Base-by-base conservation (phyloP, 192 early-diverging fungal genomes). In the Backusella psychrophila region DNA sequence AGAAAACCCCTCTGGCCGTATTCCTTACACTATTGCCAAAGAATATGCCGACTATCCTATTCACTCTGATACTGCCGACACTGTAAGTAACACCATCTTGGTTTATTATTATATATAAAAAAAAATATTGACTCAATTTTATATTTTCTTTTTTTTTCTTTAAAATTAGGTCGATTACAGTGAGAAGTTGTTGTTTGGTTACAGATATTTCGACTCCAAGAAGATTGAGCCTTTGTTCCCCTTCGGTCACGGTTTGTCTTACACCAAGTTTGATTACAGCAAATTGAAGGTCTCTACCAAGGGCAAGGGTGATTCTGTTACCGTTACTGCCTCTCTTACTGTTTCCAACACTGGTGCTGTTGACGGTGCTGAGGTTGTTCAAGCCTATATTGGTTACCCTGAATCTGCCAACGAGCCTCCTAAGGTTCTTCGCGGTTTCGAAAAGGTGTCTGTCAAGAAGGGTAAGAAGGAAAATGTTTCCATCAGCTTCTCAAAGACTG, bases 221-320 rank as follows among this genome's bases (percentile, higher is more conserved):
- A 79, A 77, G 38, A 86, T 91, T 77, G 65, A 63, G 17, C 90
- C 90, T 66, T 46, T 87, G 38, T 91, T 86, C 59, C 75, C 46
- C 14, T 92, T 92, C 75, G 91, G 91, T 15, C 82, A 85, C 71
- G 91, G 91, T 66, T 74, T 92, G 14, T 93, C 91, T 1, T 92
- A 92, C 82, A 89, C 91, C 17, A 83, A 34, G 12, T 92, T 92
- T 75, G 63, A 66, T 4, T 93, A 92, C 70, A 75, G 71, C 21
- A 53, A 84, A 15, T 44, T 90, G 21, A 35, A 65, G 21, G 6
- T 33, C 21, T 17, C 44, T 17, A 35, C 33, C 6, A 67, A 31
- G 11, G 29, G 31, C 6, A 35, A 31, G 6, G 26, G 12, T 35
- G 34, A 67, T 35, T 19, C 19, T 59, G 33, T 34, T 26, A 73